A percentile compares a stretch with the other conserved stretches of the same genome.
Conservation (phyloP, 371 early-diverging fungal species). For the Thermomucor indicae-seudaticae region DNA sequence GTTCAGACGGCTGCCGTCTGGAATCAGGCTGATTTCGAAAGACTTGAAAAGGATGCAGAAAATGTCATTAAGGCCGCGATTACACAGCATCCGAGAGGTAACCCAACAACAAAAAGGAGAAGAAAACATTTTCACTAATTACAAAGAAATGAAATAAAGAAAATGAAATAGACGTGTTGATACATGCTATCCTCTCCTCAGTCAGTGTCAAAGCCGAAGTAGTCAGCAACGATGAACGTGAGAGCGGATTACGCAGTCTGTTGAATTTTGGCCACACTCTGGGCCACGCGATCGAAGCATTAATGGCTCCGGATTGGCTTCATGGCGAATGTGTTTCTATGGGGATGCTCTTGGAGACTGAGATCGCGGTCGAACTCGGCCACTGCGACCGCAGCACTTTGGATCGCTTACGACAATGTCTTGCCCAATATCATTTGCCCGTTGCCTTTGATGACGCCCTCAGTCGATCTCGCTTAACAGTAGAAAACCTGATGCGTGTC, state of each 20-base stretch:
- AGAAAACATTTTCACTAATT: background rate
- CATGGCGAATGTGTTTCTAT: constrained; percentile 96
- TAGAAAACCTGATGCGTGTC: constrained; percentile 73
- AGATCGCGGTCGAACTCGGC: constrained; percentile 78
- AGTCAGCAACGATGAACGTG: constrained; percentile 90
- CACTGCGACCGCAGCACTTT: constrained; percentile 68
- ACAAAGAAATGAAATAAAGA: constrained; percentile 2
- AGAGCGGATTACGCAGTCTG: constrained; percentile 85
- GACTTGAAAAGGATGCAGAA: constrained; percentile 15
- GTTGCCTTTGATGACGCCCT: constrained; percentile 57
- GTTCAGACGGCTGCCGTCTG: constrained; percentile 83
- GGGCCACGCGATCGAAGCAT: constrained; percentile 92
- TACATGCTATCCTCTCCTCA: constrained; percentile 77
- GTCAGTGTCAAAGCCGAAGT: constrained; percentile 88
- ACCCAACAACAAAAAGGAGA: background rate
- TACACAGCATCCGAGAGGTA: constrained; percentile 2
- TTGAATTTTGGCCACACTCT: constrained; percentile 95
- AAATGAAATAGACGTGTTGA: constrained; percentile 23
- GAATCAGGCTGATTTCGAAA: constrained; percentile 73
- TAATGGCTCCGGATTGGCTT: constrained; percentile 79
- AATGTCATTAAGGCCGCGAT: constrained; percentile 23
- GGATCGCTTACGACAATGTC: constrained; percentile 74
- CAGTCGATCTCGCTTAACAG: constrained; percentile 35
- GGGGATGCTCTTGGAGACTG: constrained; percentile 89
- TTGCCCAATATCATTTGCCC: constrained; percentile 80